These are phyloP conservation scores for Saxispiralis lemnorum DNA, from an alignment of 495 filamentous ascomycete species.

Conservation along the genomic window DNA sequence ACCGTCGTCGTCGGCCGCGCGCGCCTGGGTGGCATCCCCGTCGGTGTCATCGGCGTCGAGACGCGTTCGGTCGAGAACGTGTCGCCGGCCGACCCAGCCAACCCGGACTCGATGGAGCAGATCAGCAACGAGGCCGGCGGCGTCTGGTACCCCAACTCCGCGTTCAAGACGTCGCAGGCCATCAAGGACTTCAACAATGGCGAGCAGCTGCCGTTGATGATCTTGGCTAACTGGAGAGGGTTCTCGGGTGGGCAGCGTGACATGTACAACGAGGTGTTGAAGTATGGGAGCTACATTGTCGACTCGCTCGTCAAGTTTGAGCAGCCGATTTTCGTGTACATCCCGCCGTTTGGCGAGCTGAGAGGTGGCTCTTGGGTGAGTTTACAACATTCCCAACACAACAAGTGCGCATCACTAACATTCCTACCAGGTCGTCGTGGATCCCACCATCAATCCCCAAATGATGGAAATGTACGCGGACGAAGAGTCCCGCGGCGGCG, in stretches of 20 bases:
- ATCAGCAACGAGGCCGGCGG: constrained; percentile 86
- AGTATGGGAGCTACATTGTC: constrained; percentile 97
- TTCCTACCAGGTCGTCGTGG: constrained; percentile 57
- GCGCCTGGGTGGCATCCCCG: constrained; percentile 89
- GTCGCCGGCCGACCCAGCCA: constrained; percentile 92
- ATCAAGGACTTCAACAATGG: constrained; percentile 98
- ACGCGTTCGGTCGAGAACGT: constrained; percentile 91
- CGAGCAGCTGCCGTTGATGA: constrained; percentile 96
- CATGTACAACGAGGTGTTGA: constrained; percentile 99
- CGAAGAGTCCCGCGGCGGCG: constrained; percentile 85
- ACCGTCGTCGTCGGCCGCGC: constrained; percentile 95
- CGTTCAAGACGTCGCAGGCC: constrained; percentile 96
- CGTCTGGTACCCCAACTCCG: constrained; percentile 98
- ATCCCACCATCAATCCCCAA: constrained; percentile 90
- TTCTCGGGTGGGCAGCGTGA: constrained; percentile 98
- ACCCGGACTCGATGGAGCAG: constrained; percentile 94
- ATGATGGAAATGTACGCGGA: constrained; percentile 99
- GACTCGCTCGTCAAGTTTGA: constrained; percentile 95
- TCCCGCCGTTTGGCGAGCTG: constrained; percentile 88
- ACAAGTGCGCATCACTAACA: too few species aligned
- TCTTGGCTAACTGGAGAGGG: constrained; percentile 97
- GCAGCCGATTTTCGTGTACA: constrained; percentile 97
- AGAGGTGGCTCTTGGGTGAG: constrained; percentile 92
- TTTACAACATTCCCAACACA: constrained; percentile 1
- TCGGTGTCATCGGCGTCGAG: constrained; percentile 97